Percentiles rank a stretch among this genome's conserved stretches.
Conservation (phyloP, 768 basidiomycete genomes). For the Kondoa malvinella region DNA sequence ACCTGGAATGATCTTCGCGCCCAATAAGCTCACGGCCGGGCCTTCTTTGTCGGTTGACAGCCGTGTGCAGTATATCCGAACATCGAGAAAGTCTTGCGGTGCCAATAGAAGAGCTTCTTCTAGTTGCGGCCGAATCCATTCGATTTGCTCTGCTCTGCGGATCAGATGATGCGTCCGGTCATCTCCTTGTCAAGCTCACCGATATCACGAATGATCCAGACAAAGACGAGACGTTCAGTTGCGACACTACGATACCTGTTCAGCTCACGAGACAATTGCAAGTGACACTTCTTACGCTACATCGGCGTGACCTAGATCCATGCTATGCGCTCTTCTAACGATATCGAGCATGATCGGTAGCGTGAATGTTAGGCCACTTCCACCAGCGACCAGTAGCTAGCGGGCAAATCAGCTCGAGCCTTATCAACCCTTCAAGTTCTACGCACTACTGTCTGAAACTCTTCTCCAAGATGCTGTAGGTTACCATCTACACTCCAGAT, state of each 20-base stretch:
- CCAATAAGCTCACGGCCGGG: not conserved
- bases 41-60: not conserved
- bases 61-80: not conserved
- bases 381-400: constrained; percentile 4
- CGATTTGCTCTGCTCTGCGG: not conserved
- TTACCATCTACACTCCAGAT: not conserved
- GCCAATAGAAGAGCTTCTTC: not conserved
- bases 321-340: not conserved
- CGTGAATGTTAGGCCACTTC: not conserved
- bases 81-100: not conserved
- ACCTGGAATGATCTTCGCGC: not conserved
- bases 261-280: not conserved
- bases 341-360: constrained; percentile 4
- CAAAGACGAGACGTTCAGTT: not conserved
- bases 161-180: not conserved
- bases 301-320: not conserved
- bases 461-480: not conserved
- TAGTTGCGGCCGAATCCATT: not conserved
- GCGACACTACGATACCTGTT: not conserved
- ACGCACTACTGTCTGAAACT: not conserved
- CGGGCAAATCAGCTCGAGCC: not conserved
- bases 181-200: not conserved
- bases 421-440: too few relatives aligned
- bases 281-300: not conserved
- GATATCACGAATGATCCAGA: constrained; percentile 1